Conservation (phyloP, 352 stramenopile species). For the Pseudoperonospora humuli region DNA sequence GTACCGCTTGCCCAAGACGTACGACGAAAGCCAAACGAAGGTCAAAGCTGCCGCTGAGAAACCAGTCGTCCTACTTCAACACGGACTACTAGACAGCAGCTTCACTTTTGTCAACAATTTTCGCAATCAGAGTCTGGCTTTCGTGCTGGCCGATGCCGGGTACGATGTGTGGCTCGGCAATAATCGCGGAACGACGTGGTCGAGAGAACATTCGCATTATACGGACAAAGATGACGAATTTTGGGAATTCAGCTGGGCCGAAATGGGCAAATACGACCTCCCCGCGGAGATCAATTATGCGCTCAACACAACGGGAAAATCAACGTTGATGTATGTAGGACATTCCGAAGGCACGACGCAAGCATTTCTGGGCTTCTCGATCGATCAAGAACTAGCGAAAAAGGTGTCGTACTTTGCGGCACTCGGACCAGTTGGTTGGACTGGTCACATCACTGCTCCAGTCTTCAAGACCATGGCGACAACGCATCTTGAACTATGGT, state of each 20-base stretch:
- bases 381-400: conserved; percentile 44
- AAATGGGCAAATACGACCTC: conserved; percentile 45
- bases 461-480: conserved; percentile 27
- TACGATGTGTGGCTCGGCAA: conserved; percentile 56
- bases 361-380: conserved; percentile 40
- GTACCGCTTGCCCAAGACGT: conserved; percentile 43
- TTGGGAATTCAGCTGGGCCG: conserved; percentile 48
- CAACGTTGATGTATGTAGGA: conserved; percentile 36
- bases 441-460: conserved; percentile 19
- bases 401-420: conserved; percentile 44
- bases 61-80: conserved; percentile 37
- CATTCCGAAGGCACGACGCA: conserved; percentile 49
- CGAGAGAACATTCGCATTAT: conserved; percentile 34
- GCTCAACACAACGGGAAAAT: conserved; percentile 16
- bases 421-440: conserved; percentile 34
- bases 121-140: too few relatives aligned
- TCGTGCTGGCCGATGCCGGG: too few relatives aligned
- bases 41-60: conserved; percentile 21
- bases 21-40: conserved; percentile 25
- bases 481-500: conserved; percentile 30
- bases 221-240: conserved; percentile 23
- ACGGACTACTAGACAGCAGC: too few relatives aligned
- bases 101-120: too few relatives aligned
- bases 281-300: conserved; percentile 41
- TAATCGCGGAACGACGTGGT: conserved; percentile 51